phyloP scores from a whole-genome alignment of 73 alveolate species.

The Paramecium caudatum region DNA sequence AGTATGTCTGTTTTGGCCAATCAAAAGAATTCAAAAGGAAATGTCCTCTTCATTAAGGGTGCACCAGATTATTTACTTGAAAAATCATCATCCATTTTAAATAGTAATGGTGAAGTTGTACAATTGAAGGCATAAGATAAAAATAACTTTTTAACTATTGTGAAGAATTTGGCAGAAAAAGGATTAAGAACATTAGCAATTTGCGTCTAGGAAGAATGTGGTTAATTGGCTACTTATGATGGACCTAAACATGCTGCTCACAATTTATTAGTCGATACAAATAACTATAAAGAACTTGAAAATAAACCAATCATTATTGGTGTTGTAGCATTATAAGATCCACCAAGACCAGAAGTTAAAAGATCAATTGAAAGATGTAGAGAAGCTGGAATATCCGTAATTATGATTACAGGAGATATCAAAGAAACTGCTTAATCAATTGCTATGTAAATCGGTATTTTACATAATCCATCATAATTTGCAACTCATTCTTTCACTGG shows the following conservation, averaged over 20 bases:
- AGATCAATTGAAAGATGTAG: slow-evolving; percentile 93
- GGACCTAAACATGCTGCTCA: slow-evolving; percentile 84
- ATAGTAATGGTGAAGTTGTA: slow-evolving; percentile 76
- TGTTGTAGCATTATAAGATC: slow-evolving; percentile 94
- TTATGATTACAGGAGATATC: slow-evolving; percentile 98
- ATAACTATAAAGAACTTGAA: slow-evolving; percentile 80
- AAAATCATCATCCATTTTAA: slow-evolving; percentile 79
- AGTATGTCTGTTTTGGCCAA: slow-evolving; percentile 95
- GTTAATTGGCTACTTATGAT: slow-evolving; percentile 77
- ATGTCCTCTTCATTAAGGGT: slow-evolving; percentile 94
- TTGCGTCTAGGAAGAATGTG: slow-evolving; percentile 72
- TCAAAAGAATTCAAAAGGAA: slow-evolving; percentile 79
- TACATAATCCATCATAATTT: slow-evolving; percentile 73
- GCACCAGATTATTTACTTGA: slow-evolving; percentile 95
- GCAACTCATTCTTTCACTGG: slow-evolving; percentile 85
- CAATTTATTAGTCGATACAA: slow-evolving; percentile 61
- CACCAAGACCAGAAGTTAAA: slow-evolving; percentile 97
- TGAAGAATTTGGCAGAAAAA: slow-evolving; percentile 65
- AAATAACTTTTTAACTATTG: neutral
- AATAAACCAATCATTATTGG: slow-evolving; percentile 90
- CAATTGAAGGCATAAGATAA: neutral
- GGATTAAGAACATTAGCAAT: slow-evolving; percentile 82
- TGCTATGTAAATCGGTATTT: slow-evolving; percentile 94
- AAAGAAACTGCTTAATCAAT: slow-evolving; percentile 98
- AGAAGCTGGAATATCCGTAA: slow-evolving; percentile 98